Conservation (phyloP, 257 asterid species). For the Plantago major region DNA sequence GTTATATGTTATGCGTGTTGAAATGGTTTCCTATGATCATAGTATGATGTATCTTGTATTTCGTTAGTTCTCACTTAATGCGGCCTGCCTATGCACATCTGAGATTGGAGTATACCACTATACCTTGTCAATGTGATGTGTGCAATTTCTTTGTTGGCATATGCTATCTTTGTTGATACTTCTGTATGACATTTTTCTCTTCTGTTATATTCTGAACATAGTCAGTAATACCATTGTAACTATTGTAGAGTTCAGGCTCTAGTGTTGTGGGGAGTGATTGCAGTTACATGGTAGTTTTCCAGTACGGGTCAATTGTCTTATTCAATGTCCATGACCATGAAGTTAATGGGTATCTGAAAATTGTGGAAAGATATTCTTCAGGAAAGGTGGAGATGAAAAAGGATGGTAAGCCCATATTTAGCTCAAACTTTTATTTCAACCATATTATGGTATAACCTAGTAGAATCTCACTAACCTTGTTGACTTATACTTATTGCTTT, state of each 20-base stretch:
- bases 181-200: background rate
- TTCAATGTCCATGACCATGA: conserved; percentile 80
- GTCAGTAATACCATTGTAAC: conserved; percentile 14
- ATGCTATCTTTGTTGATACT: background rate
- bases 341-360: conserved; percentile 73
- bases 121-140: background rate
- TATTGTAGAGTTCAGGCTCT: conserved; percentile 55
- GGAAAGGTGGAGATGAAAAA: conserved; percentile 89
- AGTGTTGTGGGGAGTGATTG: conserved; percentile 63
- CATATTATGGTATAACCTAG: no score
- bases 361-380: conserved; percentile 72
- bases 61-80: background rate
- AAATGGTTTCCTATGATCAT: no score
- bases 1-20: no score
- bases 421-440: no score
- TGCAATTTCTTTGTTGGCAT: background rate
- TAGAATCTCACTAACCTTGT: no score
- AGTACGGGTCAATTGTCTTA: conserved; percentile 91
- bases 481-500: no score
- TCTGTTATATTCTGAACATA: conserved; percentile 8
- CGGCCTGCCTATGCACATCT: background rate
- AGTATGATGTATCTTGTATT: conserved; percentile 1
- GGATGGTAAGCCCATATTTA: conserved; percentile 63
- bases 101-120: background rate
- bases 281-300: conserved; percentile 87